Evolutionary conservation across 495 filamentous ascomycete species (phyloP), one percentile per base, ranked within the genome.

Genomic region (Penicillium desertorum): DNA sequence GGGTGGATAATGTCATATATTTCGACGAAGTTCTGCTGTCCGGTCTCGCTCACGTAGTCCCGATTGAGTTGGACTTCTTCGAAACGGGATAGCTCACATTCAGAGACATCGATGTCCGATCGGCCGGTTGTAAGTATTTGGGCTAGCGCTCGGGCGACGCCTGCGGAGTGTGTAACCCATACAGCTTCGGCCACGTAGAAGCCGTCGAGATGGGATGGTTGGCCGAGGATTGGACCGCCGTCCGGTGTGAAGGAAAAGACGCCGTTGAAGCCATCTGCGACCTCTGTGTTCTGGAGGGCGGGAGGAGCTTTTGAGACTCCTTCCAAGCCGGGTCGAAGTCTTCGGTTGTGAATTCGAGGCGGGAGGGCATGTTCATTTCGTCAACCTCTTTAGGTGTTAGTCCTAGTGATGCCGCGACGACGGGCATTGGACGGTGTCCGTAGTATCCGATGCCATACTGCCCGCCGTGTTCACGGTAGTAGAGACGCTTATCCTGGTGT

Each of bases 111-210:
- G 43, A 79, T 74, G 29, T 70, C 54, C 5, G 79, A 81, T 32
- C 57, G 62, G 6, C 77, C 79, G 0, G 64, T 68, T 3, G 79
- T 80, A 16, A 82, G 71, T 9, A 79, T 48, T 55, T 82, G 69
- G 0, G 79, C 79, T 4, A 82, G 37, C 16, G 78, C 76, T 32
- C 77, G 71, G 7, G 79, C 79, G 11, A 81, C 75, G 17, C 79
- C 79, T n/a, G 78, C 79, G 0, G 77, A 78, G 43, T 82, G 79
- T 10, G 79, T 82, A 5, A 82, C 78, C 79, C 79, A 82, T 2
- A 82, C 79, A 8, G 79, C 79, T 52, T 81, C 79, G 8, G 79
- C 79, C 9, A 81, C 79, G 36, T 73, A 81, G 70, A 81, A 81
- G 10, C 76, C 76, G 32, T 80, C 75, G 4, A 82, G 54, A 22